Conservation (phyloP, 176 grass and related monocot genomes). For the Melocanna baccifera region DNA sequence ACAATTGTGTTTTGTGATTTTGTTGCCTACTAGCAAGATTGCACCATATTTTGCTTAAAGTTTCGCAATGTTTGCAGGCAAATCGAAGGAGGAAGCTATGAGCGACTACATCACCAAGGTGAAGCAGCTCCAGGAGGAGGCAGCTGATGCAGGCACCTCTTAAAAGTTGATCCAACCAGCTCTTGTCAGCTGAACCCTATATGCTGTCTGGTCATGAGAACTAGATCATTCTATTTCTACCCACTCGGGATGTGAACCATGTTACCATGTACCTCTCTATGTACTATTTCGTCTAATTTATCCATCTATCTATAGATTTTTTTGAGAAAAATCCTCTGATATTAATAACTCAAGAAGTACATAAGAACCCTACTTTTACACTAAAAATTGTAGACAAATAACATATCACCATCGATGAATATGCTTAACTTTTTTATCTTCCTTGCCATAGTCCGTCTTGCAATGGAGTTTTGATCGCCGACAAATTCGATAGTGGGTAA, state of each 20-base stretch:
- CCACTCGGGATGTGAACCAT: conserved; percentile 32
- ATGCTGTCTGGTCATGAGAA: conserved; percentile 19
- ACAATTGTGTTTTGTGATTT: not conserved
- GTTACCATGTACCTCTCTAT: conserved; percentile 33
- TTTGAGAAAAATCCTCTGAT: too few relatives aligned
- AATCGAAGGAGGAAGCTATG: conserved; percentile 77
- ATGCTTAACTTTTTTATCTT: too few relatives aligned
- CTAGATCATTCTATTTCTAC: conserved; percentile 15
- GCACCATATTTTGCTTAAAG: not conserved
- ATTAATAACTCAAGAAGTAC: too few relatives aligned
- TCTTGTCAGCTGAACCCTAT: not conserved
- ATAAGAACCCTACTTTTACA: too few relatives aligned
- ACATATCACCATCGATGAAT: too few relatives aligned
- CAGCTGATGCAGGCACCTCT: conserved; percentile 24
- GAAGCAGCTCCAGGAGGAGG: conserved; percentile 67
- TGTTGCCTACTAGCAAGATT: not conserved
- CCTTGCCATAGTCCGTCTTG: too few relatives aligned
- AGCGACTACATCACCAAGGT: conserved; percentile 83
- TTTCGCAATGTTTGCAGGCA: conserved; percentile 38
- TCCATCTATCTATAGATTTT: conserved; percentile 5
- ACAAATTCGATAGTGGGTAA: too few relatives aligned
- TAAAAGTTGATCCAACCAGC: conserved; percentile 14
- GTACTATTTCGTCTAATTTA: not conserved
- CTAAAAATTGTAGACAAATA: too few relatives aligned
- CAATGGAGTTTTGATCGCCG: too few relatives aligned